Conservation (phyloP, 352 stramenopile species). For the Pythium oligandrum region DNA sequence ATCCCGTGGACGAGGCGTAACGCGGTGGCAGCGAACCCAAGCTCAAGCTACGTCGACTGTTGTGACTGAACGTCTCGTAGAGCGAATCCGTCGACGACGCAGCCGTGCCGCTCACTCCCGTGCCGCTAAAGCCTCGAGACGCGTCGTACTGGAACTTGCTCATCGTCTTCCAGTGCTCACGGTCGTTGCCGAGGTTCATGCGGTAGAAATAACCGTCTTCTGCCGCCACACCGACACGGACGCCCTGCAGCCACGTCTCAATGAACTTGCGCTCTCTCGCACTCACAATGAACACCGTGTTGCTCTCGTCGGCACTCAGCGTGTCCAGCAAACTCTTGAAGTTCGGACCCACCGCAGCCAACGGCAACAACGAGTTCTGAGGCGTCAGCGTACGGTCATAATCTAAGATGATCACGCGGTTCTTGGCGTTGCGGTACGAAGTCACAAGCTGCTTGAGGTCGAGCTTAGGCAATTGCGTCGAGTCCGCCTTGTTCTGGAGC, state of each 20-base stretch:
- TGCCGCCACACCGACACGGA: slow-evolving; percentile 65
- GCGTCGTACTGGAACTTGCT: slow-evolving; percentile 80
- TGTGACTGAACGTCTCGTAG: slow-evolving; percentile 1
- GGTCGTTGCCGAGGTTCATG: slow-evolving; percentile 69
- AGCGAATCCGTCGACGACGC: no score
- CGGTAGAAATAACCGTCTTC: slow-evolving; percentile 79
- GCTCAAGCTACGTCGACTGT: slow-evolving; percentile 15
- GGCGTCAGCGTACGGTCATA: slow-evolving; percentile 84
- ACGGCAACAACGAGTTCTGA: slow-evolving; percentile 69
- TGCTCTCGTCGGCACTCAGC: slow-evolving; percentile 53
- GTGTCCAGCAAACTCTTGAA: slow-evolving; percentile 76
- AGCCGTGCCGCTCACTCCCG: no score
- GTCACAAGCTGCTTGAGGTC: slow-evolving; percentile 49
- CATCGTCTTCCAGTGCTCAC: slow-evolving; percentile 78
- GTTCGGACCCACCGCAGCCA: slow-evolving; percentile 72
- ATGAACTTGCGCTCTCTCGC: slow-evolving; percentile 82
- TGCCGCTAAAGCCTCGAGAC: slow-evolving; percentile 9
- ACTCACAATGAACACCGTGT: slow-evolving; percentile 78
- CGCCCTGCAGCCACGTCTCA: slow-evolving; percentile 82
- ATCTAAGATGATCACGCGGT: slow-evolving; percentile 85
- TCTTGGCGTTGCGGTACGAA: slow-evolving; percentile 62
- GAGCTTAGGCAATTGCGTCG: slow-evolving; percentile 53
- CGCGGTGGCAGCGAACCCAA: slow-evolving; percentile 1
- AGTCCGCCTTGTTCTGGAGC: slow-evolving; percentile 47
- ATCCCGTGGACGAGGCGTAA: no score